Base-by-base conservation (phyloP, 768 basidiomycete genomes). In the Pleurotus ostreatus region DNA sequence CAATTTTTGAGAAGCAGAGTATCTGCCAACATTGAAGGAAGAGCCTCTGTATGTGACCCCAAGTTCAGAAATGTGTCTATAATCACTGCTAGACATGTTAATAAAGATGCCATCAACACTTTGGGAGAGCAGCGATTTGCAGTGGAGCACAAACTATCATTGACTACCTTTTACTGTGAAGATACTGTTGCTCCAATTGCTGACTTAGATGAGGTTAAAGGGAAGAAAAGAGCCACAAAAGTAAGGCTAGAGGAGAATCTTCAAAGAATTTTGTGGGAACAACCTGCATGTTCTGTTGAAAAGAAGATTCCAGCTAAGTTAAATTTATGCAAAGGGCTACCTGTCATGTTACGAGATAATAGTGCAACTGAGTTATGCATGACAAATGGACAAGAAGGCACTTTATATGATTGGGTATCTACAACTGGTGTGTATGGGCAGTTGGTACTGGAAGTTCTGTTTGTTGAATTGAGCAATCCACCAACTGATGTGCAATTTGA, bases 311-410 rank as follows among this genome's bases (percentile, higher is more conserved):
- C 70, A 12, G 68, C 65, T n/a, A 65, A 66, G 34, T 53, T 77
- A 2, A 51, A 60, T 6, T 37, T 71, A 15, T 70, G 69, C 57
- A 22, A 66, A n/a, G 70, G 69, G 1, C 59, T 71, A 48, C 74
- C 75, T 20, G 59, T 73, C 1, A 68, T 71, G 55, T 66, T 73
- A 7, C 49, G 61, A 8, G 44, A 62, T 43, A 73, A 73, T 61
- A 56, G 56, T 48, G 70, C 71, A 0, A 70, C 67, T 26, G 68
- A 70, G 37, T 46, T 67, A 4, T 67, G 67, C 49, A 67, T 69
- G 2, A 3, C 59, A 12, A 60, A 60, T 15, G 59, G 59, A 15
- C 34, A 44, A 9, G 55, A 61, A 48, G 60, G 34, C 1, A n/a
- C 12, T 5, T 45, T 60, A 2, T 26, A 49, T 23, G 44, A 22